Percentiles rank a stretch among this genome's conserved stretches.
Evolutionary conservation across 768 basidiomycete species (phyloP).

Genomic region (Pleurotus tuber-regium): DNA sequence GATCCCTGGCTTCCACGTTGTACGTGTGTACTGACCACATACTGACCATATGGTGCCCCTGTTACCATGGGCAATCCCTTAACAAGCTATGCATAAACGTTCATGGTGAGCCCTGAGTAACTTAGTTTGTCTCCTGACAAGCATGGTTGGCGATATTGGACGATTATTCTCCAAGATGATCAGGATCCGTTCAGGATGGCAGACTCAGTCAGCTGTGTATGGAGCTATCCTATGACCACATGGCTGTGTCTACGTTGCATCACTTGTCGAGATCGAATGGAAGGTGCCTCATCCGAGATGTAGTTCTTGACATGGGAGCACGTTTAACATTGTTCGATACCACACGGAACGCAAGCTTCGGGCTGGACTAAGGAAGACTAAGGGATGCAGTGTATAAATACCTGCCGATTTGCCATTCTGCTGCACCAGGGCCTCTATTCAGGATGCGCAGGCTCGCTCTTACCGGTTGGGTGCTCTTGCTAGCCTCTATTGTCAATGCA

Average conservation of each 20-base stretch:
- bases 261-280: slow-evolving; percentile 10
- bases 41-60: slow-evolving; percentile 6
- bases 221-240: not conserved
- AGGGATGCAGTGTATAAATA: not conserved
- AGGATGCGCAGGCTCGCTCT: slow-evolving; percentile 4
- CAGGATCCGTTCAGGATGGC: slow-evolving; percentile 3
- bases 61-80: not conserved
- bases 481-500: slow-evolving; percentile 18
- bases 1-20: slow-evolving; percentile 4
- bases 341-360: slow-evolving; percentile 5
- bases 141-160: slow-evolving; percentile 1
- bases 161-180: not conserved
- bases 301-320: not conserved
- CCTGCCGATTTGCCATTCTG: not conserved
- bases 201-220: slow-evolving; percentile 1
- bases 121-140: not conserved
- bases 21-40: slow-evolving; percentile 1
- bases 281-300: not conserved
- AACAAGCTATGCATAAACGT: not conserved
- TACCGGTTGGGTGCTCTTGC: slow-evolving; percentile 4
- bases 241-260: not conserved
- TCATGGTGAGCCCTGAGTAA: not conserved
- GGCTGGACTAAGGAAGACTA: not conserved
- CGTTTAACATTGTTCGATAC: slow-evolving; percentile 1
- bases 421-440: not conserved